phyloP scores from a whole-genome alignment of 116 monocot genomes.

The Zostera marina region DNA sequence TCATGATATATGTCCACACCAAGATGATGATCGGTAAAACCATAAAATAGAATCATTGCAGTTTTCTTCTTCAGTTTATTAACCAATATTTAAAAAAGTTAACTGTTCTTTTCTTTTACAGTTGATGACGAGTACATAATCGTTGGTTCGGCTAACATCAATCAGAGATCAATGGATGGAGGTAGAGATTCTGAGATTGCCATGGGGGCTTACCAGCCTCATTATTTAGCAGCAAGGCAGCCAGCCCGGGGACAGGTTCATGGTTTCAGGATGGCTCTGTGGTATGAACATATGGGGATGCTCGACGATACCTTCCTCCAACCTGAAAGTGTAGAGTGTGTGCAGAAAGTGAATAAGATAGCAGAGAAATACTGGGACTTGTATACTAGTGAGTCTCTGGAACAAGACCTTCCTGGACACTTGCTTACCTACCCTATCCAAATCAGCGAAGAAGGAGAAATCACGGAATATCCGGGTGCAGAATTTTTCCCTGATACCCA shows the following conservation, averaged over 20 bases:
- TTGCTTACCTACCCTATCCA: conserved; percentile 36
- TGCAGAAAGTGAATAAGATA: conserved; percentile 29
- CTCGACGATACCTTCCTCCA: conserved; percentile 21
- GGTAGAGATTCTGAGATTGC: conserved; percentile 56
- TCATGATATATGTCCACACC: conserved; percentile 50
- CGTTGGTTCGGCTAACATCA: conserved; percentile 61
- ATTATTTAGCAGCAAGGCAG: conserved; percentile 20
- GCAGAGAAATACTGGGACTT: conserved; percentile 29
- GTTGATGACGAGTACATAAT: conserved; percentile 70
- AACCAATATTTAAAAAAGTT: not conserved
- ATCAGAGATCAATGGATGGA: conserved; percentile 63
- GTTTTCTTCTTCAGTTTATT: not conserved
- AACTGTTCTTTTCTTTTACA: conserved; percentile 1
- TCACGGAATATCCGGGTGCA: conserved; percentile 12
- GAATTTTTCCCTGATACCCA: conserved; percentile 40
- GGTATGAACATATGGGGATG: conserved; percentile 42
- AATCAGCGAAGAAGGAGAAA: conserved; percentile 10
- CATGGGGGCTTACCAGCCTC: conserved; percentile 53
- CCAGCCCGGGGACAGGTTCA: conserved; percentile 37
- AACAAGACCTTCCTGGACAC: conserved; percentile 32
- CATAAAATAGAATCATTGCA: conserved; percentile 10
- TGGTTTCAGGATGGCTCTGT: conserved; percentile 43
- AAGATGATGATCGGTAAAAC: conserved; percentile 55
- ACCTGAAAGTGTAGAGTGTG: conserved; percentile 27
- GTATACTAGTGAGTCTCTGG: conserved; percentile 17